Base-by-base conservation (phyloP, 1,139 yeast genomes). In the Fermentozyma sake region DNA sequence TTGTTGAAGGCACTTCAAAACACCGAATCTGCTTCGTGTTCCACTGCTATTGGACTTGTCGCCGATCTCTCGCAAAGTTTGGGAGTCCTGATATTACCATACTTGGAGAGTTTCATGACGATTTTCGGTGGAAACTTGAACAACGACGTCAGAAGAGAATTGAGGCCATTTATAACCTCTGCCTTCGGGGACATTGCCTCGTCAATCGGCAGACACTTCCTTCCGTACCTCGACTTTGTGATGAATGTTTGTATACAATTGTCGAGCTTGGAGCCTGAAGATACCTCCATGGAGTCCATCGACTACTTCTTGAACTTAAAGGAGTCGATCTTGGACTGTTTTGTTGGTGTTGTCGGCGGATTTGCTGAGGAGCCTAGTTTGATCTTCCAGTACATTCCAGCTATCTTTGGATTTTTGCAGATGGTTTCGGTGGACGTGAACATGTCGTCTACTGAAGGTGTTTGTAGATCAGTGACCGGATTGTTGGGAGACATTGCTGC, bases 41-140 rank as follows among this genome's bases (percentile, higher is more conserved):
- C 72, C 39, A 84, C 95, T 9, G 95, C 97, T 3, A 86, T 91
- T 35, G 97, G 98, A 4, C 72, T 93, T 34, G 89, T 91, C 34
- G 96, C 96, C n/a, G 98, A 91, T 58, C 80, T 91, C 43, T 76
- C 95, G n/a, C 95, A 87, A 50, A 83, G 96, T 1, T 68, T 93
- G 30, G 95, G 95, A 17, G 70, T 68, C 19, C 71, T 69, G 23
- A 76, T 89, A 40, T 28, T 32, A 31, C 37, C 37, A 21, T 89
- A 85, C 55, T 76, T 85, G 43, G 79, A 78, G 39, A 81, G 80
- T 4, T 74, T 89, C 46, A 87, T 91, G 95, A 73, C 73, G 30
- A 79, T 82, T 24, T 70, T 91, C 49, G 89, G 95, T 31, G 68
- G 72, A 28, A 75, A 79, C 44, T 69, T 91, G 39, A 76, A 80